These are phyloP conservation scores for Oemleria cerasiformis DNA, from an alignment of 306 rosid species.

Conservation along the genomic window DNA sequence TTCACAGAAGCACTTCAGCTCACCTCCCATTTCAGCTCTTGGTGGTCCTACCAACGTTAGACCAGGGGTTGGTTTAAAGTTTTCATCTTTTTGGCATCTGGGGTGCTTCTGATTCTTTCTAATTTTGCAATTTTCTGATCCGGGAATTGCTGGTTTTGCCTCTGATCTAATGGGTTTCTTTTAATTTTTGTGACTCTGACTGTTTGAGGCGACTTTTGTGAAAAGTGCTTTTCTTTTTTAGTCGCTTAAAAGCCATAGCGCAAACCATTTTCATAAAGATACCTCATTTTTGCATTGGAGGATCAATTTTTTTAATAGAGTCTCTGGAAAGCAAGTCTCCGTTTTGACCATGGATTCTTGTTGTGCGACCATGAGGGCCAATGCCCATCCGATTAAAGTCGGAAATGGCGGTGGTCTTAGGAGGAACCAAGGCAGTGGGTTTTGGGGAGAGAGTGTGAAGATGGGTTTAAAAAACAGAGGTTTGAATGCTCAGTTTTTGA, in stretches of 20 bases:
- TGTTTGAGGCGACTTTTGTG: constrained; percentile 9
- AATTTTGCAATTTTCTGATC: constrained; percentile 8
- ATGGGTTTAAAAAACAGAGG: constrained; percentile 34
- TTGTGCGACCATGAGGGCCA: constrained; percentile 42
- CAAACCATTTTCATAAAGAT: constrained; percentile 12
- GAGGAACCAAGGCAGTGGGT: constrained; percentile 33
- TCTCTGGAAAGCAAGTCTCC: background rate
- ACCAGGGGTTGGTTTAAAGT: background rate
- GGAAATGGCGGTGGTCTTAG: constrained; percentile 7
- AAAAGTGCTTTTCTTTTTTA: constrained; percentile 12
- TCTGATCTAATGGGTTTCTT: background rate
- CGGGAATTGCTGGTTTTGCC: constrained; percentile 1
- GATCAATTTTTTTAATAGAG: background rate
- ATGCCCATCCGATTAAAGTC: constrained; percentile 23
- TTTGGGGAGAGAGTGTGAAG: constrained; percentile 53
- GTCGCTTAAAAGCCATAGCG: background rate
- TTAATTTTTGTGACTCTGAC: constrained; percentile 9
- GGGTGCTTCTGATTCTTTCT: constrained; percentile 1
- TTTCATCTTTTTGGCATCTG: constrained; percentile 5
- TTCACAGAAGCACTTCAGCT: background rate
- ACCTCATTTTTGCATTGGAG: background rate
- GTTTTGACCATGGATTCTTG: constrained; percentile 43
- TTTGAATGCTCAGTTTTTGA: constrained; percentile 30
- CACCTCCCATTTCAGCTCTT: background rate
- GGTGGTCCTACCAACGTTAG: background rate